A percentile compares a stretch with the other conserved stretches of the same genome.
phyloP scores from a whole-genome alignment of 305 asterid genomes.

The Fraxinus baroniana region DNA sequence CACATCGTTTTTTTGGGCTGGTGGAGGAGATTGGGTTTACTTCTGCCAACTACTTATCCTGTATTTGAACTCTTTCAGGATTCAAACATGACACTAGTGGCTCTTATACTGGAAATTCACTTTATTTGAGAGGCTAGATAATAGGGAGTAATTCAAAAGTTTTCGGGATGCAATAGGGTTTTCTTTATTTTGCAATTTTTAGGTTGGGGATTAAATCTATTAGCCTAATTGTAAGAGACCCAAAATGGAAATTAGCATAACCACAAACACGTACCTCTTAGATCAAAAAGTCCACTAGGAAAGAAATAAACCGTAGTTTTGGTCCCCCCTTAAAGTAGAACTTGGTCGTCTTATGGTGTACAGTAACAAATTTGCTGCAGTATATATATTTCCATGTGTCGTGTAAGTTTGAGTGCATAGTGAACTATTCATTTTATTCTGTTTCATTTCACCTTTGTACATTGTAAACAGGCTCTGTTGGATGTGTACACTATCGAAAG shows the following conservation, averaged over 20 bases:
- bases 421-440: slow-evolving; percentile 5
- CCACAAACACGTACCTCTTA: background rate
- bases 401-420: background rate
- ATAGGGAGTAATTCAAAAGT: background rate
- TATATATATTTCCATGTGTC: background rate
- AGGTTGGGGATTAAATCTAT: background rate
- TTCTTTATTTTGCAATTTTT: background rate
- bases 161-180: background rate
- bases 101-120: background rate
- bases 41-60: background rate
- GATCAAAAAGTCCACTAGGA: background rate
- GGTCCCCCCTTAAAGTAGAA: background rate
- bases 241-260: background rate
- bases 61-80: background rate
- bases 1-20: background rate
- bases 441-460: background rate
- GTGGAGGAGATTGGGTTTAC: background rate
- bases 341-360: background rate
- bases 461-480: slow-evolving; percentile 67
- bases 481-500: slow-evolving; percentile 81
- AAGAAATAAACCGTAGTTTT: background rate
- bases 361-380: background rate
- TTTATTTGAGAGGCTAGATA: background rate
- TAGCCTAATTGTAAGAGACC: background rate
- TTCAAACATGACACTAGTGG: background rate